A percentile compares a stretch with the other conserved stretches of the same genome.
These are phyloP conservation scores for Sugiyamaella americana DNA, from an alignment of 805 yeast species.

Conservation along the genomic window DNA sequence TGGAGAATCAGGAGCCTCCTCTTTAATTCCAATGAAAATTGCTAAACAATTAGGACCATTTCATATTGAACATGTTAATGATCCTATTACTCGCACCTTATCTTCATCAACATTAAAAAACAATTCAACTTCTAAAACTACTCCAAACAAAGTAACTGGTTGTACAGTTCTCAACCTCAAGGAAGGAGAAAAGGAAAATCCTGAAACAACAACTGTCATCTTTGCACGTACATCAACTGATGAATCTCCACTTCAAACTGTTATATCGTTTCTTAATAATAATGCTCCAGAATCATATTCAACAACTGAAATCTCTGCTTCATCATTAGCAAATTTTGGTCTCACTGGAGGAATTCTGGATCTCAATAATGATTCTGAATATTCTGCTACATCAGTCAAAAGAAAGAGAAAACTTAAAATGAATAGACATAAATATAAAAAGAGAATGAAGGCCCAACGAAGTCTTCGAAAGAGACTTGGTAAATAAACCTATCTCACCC, in stretches of 20 bases:
- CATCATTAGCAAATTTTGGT: not conserved
- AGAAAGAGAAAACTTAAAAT: slow-evolving; percentile 77
- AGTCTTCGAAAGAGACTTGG: slow-evolving; percentile 34
- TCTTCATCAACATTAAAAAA: not conserved
- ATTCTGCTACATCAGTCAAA: slow-evolving; percentile 32
- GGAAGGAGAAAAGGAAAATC: slow-evolving; percentile 4
- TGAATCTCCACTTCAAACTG: slow-evolving; percentile 11
- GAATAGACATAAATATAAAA: slow-evolving; percentile 96
- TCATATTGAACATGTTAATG: slow-evolving; percentile 2
- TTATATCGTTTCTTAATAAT: slow-evolving; percentile 11
- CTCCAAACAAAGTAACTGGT: slow-evolving; percentile 9
- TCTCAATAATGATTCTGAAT: slow-evolving; percentile 2
- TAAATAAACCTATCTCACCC: slow-evolving; percentile 19
- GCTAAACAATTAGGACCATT: slow-evolving; percentile 13
- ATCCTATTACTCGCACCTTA: not conserved
- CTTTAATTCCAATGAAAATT: slow-evolving; percentile 1
- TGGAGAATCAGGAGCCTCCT: not conserved
- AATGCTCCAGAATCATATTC: slow-evolving; percentile 4
- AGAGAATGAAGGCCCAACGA: slow-evolving; percentile 92
- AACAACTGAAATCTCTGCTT: not conserved
- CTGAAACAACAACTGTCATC: slow-evolving; percentile 12
- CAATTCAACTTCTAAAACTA: too few species aligned
- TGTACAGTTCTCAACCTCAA: slow-evolving; percentile 11
- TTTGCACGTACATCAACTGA: slow-evolving; percentile 11
- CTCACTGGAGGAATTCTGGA: not conserved